Base-by-base conservation (phyloP, 148 eudicot genomes). In the Dianthus caryophyllus region DNA sequence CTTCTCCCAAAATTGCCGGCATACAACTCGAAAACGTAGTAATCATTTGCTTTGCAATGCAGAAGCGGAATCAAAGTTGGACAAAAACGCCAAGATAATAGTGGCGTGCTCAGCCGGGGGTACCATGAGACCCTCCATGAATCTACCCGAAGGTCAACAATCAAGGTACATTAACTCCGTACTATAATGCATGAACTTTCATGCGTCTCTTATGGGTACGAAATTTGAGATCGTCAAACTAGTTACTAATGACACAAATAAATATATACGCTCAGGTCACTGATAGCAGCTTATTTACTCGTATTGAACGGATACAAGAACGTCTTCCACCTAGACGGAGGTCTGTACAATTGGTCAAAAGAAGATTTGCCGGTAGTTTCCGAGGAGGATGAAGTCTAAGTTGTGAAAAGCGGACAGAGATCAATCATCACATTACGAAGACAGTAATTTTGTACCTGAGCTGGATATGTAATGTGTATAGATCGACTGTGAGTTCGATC, bases 41-140 rank as follows among this genome's bases (percentile, higher is more conserved):
- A 67, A 58, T 50, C 57, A 64, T 73, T 71, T 65, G 20, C 36
- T 57, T 69, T 61, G 44, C 55, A 25, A 24, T 16, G 54, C 85
- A 95, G 99, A 73, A 82, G 96, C 88, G 43, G 90, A 86, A 73
- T 82, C 89, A 22, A 84, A 86, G 75, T 6, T 95, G 52, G 78
- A 71, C 73, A 95, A 87, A 76, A 71, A 77, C 71, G 83, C 99
- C 20, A 95, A 95, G 79, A 88, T 95, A 7, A 95, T 95, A 62
- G 99, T 95, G 58, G 96, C 97, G 63, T 95, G 99, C 72, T 67
- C 99, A 52, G 79, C 97, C 47, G 99, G 99, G 20, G 99, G 99
- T 4, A 95, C 97, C 69, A 86, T 81, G 88, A 90, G 71, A 83
- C 99, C 99, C 73, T 20, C 99, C 50, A 88, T 79, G 73, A 95